Percentiles rank a stretch among this genome's conserved stretches.
Conservation (phyloP, 2,329 filamentous ascomycete species). For the Phaeoacremonium minimum region DNA sequence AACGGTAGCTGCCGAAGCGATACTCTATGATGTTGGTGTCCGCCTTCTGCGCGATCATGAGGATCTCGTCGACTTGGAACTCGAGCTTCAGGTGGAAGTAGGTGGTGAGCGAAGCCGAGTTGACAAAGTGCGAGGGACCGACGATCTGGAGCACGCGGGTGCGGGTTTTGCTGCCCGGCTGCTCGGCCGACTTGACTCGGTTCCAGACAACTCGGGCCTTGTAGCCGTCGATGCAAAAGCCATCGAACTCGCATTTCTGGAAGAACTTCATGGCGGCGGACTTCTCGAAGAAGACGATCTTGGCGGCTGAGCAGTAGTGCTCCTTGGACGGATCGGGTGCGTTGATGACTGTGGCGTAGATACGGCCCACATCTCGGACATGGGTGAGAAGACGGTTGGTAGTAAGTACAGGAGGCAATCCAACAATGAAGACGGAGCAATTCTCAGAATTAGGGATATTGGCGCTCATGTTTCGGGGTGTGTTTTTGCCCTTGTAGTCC, state of each 20-base stretch:
- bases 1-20: slow-evolving; percentile 50
- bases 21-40: slow-evolving; percentile 35
- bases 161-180: slow-evolving; percentile 18
- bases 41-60: slow-evolving; percentile 19
- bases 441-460: slow-evolving; percentile 34
- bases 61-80: slow-evolving; percentile 42
- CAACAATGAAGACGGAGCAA: slow-evolving; percentile 48
- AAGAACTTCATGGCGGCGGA: slow-evolving; percentile 28
- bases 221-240: slow-evolving; percentile 30
- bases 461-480: slow-evolving; percentile 32
- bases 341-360: slow-evolving; percentile 50
- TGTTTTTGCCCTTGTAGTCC: slow-evolving; percentile 33
- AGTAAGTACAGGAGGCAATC: slow-evolving; percentile 38
- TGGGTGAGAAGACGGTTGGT: slow-evolving; percentile 36
- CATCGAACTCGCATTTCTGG: slow-evolving; percentile 13
- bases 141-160: slow-evolving; percentile 47
- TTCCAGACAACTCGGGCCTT: slow-evolving; percentile 38
- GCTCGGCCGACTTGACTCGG: slow-evolving; percentile 37
- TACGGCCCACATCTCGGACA: slow-evolving; percentile 41
- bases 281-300: slow-evolving; percentile 44
- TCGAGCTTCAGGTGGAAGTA: slow-evolving; percentile 38
- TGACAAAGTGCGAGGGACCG: slow-evolving; percentile 38
- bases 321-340: slow-evolving; percentile 30
- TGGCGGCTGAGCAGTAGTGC: slow-evolving; percentile 35
- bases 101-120: slow-evolving; percentile 27